Base-by-base conservation (phyloP, 495 filamentous ascomycete genomes). In the Penicillium silybi region DNA sequence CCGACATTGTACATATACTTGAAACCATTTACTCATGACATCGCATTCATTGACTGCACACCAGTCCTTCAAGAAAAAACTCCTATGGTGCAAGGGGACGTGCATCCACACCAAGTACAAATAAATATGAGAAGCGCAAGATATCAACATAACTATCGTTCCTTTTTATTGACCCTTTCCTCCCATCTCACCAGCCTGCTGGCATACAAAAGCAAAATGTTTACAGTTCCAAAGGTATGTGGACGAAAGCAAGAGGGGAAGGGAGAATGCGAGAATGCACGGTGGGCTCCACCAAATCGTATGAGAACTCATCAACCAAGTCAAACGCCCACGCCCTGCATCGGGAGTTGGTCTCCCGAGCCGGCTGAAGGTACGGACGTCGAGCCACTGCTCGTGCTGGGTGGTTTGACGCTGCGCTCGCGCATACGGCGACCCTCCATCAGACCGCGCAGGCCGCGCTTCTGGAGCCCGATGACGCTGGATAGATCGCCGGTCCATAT, bases 391-490 rank as follows among this genome's bases (percentile, higher is more conserved):
- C 65, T 47, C 13, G 46, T 49, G 23, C 66, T 68, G 13, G 65
- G 46, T 4, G 70, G 68, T 32, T 73, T 75, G 6, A 57, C 56
- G 8, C 78, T 83, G 23, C 87, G 68, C 59, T 93, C 92, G 44
- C 93, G 75, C 74, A 96, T 83, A 47, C 92, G 78, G 32, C 93
- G 75, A 13, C 93, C 93, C 69, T 98, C 93, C 93, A 97, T 96
- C 64, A 98, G 67, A 0, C 93, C 93, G 42, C 92, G 81, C 49
- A 98, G 63, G 0, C 93, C 93, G 29, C 93, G 77, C 73, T 97
- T 98, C 75, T 98, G 93, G 50, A 98, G 59, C 0, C 93, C 93
- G 50, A 98, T 95, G n/a, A 97, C 92, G 44, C 88, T 88, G 67
- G 90, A 95, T 23, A 96, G 59, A 62, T 92, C 85, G 11, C 92